phyloP scores from a whole-genome alignment of 257 asterid genomes.

The Solanum chiquidenum region DNA sequence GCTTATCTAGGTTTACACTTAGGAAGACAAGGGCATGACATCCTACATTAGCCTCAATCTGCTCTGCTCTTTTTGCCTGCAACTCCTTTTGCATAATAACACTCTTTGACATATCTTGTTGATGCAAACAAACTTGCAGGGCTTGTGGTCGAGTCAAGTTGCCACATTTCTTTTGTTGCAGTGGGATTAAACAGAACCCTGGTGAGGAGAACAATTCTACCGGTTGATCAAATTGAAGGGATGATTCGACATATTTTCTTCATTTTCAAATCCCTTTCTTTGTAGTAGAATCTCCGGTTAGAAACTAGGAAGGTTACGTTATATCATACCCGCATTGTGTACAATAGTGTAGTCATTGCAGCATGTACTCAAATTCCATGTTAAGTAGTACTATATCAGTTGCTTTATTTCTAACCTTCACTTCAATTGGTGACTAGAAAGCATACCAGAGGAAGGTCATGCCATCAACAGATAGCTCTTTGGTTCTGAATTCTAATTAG shows the following conservation, averaged over 20 bases:
- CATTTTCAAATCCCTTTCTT: not conserved
- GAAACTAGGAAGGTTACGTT: not conserved
- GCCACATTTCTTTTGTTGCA: constrained; percentile 91
- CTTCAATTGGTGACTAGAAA: not conserved
- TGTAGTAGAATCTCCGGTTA: not conserved
- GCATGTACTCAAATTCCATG: not conserved
- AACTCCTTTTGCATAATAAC: not conserved
- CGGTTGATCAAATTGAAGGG: not conserved
- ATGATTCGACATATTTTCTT: not conserved
- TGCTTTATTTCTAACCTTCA: not conserved
- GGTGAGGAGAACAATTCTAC: not conserved
- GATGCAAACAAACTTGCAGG: constrained; percentile 30
- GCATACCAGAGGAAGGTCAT: not conserved
- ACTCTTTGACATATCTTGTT: not conserved
- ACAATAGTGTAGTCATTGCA: not conserved
- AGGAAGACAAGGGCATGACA: not conserved
- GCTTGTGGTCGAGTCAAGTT: constrained; percentile 88
- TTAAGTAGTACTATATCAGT: not conserved
- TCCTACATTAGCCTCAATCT: not conserved
- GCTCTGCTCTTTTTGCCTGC: not conserved
- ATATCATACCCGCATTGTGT: not conserved
- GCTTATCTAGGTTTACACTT: not conserved
- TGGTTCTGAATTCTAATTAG: not conserved
- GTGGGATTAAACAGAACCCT: constrained; percentile 58
- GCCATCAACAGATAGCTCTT: not conserved